Conservation (phyloP, 1,139 yeast species). For the Pichia sp. region DNA sequence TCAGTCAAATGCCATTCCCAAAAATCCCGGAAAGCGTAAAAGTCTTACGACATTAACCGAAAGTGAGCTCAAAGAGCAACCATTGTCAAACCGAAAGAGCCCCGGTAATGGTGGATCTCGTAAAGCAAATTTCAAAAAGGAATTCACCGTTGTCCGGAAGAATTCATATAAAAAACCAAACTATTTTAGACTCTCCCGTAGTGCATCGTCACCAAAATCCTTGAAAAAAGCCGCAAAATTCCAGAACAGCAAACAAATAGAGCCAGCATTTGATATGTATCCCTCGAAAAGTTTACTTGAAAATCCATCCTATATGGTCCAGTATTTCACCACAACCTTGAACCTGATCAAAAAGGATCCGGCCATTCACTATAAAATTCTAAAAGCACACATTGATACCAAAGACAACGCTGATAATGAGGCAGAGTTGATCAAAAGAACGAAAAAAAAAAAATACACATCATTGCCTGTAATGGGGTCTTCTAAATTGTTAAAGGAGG, state of each 20-base stretch:
- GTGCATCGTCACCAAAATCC: not conserved
- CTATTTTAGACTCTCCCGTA: slow-evolving; percentile 15
- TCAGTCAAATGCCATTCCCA: not conserved
- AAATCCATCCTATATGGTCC: slow-evolving; percentile 21
- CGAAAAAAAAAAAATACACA: slow-evolving; percentile 10
- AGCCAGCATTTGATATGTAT: slow-evolving; percentile 13
- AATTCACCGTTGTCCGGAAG: slow-evolving; percentile 20
- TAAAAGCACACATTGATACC: slow-evolving; percentile 15
- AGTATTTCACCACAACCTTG: slow-evolving; percentile 17
- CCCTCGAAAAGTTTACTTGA: slow-evolving; percentile 18
- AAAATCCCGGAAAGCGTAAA: not conserved
- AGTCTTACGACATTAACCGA: not conserved
- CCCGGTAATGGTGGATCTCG: not conserved
- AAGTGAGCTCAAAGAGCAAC: not conserved
- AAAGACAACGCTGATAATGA: not conserved
- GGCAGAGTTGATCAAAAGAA: not conserved
- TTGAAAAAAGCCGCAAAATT: not conserved
- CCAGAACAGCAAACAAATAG: slow-evolving; percentile 12
- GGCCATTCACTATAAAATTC: slow-evolving; percentile 11
- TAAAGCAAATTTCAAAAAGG: slow-evolving; percentile 5
- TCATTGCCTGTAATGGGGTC: slow-evolving; percentile 13
- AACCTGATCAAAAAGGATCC: slow-evolving; percentile 18
- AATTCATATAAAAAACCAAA: slow-evolving; percentile 19
- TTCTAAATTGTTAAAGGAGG: not conserved
- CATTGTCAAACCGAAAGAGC: not conserved